These are phyloP conservation scores for Iris macrosiphon DNA, from an alignment of 106 monocot genomes.

Conservation along the genomic window DNA sequence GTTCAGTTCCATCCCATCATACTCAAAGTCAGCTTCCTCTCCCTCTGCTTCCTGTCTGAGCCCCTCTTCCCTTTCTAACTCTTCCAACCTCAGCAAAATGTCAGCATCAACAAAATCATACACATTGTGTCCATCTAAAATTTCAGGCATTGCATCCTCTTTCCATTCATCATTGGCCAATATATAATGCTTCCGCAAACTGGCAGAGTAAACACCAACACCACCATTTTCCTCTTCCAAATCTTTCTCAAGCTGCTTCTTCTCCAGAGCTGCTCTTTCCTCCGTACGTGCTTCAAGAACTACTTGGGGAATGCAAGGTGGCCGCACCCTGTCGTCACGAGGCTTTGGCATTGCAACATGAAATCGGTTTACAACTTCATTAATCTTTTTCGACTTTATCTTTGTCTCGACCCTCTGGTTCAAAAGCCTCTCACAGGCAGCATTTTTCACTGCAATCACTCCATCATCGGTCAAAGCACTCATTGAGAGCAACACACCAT, in stretches of 20 bases:
- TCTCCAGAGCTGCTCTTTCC: conserved; percentile 25
- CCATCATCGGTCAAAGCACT: conserved; percentile 77
- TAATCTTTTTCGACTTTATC: conserved; percentile 73
- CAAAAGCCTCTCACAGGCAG: conserved; percentile 73
- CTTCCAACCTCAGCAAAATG: conserved; percentile 56
- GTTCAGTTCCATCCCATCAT: conserved; percentile 36
- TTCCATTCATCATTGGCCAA: conserved; percentile 75
- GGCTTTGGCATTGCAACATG: conserved; percentile 82
- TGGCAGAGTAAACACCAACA: conserved; percentile 81
- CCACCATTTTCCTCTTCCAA: conserved; percentile 78
- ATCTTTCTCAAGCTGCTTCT: conserved; percentile 73
- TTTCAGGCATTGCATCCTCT: conserved; percentile 73
- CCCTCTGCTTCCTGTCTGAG: conserved; percentile 36
- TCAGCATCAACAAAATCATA: conserved; percentile 68
- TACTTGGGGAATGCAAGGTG: conserved; percentile 63
- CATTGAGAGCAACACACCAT: conserved; percentile 54
- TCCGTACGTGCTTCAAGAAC: conserved; percentile 56
- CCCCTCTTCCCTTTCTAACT: conserved; percentile 76
- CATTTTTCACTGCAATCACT: conserved; percentile 69
- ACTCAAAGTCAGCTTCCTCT: conserved; percentile 42
- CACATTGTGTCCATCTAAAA: conserved; percentile 80
- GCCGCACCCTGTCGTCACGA: conserved; percentile 64
- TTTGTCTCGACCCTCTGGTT: conserved; percentile 70
- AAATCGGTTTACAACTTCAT: conserved; percentile 63
- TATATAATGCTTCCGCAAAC: conserved; percentile 59